Conservation (phyloP, 768 basidiomycete genomes). For the Asterophora lycoperdoides region DNA sequence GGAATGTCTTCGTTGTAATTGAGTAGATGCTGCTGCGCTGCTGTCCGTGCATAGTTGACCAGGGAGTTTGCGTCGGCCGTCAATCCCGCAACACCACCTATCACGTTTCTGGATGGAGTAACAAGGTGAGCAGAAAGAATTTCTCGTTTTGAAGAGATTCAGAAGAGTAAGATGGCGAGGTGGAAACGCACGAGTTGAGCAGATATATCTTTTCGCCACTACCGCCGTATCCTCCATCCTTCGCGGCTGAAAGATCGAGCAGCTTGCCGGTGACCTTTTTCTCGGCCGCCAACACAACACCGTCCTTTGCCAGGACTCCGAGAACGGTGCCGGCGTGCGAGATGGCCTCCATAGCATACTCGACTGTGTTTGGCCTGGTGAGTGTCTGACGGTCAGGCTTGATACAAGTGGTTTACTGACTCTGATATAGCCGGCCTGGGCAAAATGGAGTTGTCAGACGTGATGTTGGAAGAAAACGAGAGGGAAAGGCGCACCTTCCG, state of each 20-base stretch:
- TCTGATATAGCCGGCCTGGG: slow-evolving; percentile 94
- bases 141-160: background rate
- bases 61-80: slow-evolving; percentile 98
- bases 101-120: slow-evolving; percentile 67
- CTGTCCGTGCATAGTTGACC: slow-evolving; percentile 88
- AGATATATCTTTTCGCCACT: slow-evolving; percentile 98
- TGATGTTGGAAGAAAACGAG: background rate
- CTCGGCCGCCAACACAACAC: slow-evolving; percentile 90
- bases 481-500: slow-evolving; percentile 64
- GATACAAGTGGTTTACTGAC: slow-evolving; percentile 41
- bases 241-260: slow-evolving; percentile 81
- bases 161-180: slow-evolving; percentile 4
- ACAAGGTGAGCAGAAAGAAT: background rate
- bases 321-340: slow-evolving; percentile 92
- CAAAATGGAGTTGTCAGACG: slow-evolving; percentile 8
- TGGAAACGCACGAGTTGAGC: slow-evolving; percentile 71
- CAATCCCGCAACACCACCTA: slow-evolving; percentile 92
- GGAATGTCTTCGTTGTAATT: slow-evolving; percentile 97
- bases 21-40: slow-evolving; percentile 85
- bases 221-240: slow-evolving; percentile 88
- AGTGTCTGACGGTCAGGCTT: slow-evolving; percentile 1
- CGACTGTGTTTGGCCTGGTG: slow-evolving; percentile 52
- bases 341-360: slow-evolving; percentile 99
- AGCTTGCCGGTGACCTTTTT: slow-evolving; percentile 99
- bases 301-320: slow-evolving; percentile 87